Percentiles rank a stretch among this genome's conserved stretches.
Conservation (phyloP, 2,329 filamentous ascomycete species). For the Penicillium sp. region DNA sequence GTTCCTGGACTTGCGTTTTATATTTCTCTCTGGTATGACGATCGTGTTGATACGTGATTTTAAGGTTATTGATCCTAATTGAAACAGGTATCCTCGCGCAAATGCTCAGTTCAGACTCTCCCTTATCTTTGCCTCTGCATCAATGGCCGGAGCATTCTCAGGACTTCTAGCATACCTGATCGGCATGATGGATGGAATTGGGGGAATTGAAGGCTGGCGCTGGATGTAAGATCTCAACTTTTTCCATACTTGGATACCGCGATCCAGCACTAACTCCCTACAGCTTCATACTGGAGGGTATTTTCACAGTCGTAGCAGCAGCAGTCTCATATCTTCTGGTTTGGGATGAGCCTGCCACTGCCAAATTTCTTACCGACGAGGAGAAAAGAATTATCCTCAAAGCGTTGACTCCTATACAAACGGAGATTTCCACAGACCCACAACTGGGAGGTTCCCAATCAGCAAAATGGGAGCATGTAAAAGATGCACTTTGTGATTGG, state of each 20-base stretch:
- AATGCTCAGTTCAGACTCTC: slow-evolving; percentile 46
- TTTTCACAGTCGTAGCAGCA: slow-evolving; percentile 63
- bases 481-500: slow-evolving; percentile 5
- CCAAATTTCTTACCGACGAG: slow-evolving; percentile 68
- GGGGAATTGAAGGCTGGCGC: slow-evolving; percentile 59
- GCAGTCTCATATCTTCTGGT: slow-evolving; percentile 65
- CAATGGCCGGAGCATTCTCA: slow-evolving; percentile 21
- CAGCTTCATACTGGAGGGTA: slow-evolving; percentile 45
- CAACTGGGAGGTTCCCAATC: slow-evolving; percentile 5
- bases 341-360: slow-evolving; percentile 72
- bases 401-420: neutral
- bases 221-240: slow-evolving; percentile 55
- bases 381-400: slow-evolving; percentile 48
- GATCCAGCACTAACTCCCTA: neutral
- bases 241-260: slow-evolving; percentile 34
- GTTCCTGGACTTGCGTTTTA: slow-evolving; percentile 45
- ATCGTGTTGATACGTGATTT: neutral
- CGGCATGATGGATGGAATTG: slow-evolving; percentile 57
- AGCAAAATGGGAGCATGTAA: slow-evolving; percentile 7
- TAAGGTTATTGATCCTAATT: neutral
- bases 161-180: slow-evolving; percentile 62
- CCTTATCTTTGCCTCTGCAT: slow-evolving; percentile 48
- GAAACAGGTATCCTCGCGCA: slow-evolving; percentile 28
- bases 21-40: slow-evolving; percentile 44
- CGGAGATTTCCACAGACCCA: neutral